Evolutionary conservation across 2,329 filamentous ascomycete genomes (phyloP).

Genomic region (Alternaria metachromatica): DNA sequence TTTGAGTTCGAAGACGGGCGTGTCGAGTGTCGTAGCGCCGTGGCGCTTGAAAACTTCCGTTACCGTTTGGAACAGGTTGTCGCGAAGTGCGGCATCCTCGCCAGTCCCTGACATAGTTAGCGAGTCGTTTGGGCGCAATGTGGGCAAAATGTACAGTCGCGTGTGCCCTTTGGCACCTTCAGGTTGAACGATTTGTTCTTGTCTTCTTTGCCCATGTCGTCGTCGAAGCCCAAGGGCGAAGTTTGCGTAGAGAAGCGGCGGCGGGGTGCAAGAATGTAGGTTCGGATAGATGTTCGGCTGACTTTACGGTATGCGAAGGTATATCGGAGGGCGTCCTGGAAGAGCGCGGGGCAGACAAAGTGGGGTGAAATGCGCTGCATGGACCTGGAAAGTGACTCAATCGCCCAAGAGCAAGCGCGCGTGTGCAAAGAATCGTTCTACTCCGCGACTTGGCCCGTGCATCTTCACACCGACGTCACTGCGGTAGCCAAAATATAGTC

Average conservation of each 20-base stretch:
- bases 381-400: constrained; percentile 39
- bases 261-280: constrained; percentile 15
- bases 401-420: constrained; percentile 26
- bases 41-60: constrained; percentile 49
- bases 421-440: constrained; percentile 19
- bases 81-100: constrained; percentile 45
- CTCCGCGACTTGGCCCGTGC: constrained; percentile 23
- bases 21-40: constrained; percentile 48
- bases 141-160: constrained; percentile 72
- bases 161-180: constrained; percentile 90
- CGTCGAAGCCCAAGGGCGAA: constrained; percentile 21
- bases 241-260: constrained; percentile 25
- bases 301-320: constrained; percentile 25
- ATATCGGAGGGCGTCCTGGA: constrained; percentile 29
- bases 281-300: constrained; percentile 10
- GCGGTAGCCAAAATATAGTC: background rate
- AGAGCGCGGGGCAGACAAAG: constrained; percentile 39
- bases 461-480: constrained; percentile 13
- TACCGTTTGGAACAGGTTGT: constrained; percentile 45
- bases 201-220: constrained; percentile 57
- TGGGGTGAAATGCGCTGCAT: constrained; percentile 41
- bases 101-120: constrained; percentile 38
- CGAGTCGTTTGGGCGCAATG: background rate
- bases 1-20: constrained; percentile 83
- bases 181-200: constrained; percentile 64